Conservation (phyloP, 2,329 filamentous ascomycete genomes). For the Ceratocystis diversiconidia region DNA sequence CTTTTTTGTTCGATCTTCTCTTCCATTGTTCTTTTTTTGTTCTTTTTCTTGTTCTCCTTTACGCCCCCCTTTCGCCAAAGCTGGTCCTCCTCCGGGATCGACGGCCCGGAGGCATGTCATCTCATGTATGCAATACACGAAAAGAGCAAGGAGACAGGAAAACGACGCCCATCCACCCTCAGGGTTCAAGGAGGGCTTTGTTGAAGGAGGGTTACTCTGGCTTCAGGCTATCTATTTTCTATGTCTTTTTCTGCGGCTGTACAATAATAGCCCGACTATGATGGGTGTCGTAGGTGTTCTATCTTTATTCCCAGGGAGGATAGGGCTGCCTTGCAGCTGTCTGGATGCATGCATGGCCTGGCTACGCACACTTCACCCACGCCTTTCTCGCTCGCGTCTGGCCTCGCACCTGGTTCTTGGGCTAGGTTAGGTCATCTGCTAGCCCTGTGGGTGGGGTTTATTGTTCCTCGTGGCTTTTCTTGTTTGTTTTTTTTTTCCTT, state of each 20-base stretch:
- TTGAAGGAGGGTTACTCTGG: background rate
- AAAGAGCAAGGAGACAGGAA: background rate
- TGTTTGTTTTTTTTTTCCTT: too few species aligned
- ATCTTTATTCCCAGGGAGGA: background rate
- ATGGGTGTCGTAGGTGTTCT: background rate
- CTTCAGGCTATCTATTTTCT: background rate
- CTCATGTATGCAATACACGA: background rate
- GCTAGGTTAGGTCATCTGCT: too few species aligned
- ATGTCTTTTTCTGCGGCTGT: background rate
- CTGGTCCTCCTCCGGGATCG: background rate
- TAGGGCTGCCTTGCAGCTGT: too few species aligned
- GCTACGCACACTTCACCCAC: too few species aligned
- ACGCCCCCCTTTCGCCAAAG: background rate
- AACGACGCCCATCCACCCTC: too few species aligned
- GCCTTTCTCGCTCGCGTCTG: too few species aligned
- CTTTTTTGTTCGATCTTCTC: background rate
- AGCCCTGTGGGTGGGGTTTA: too few species aligned
- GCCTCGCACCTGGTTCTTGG: too few species aligned
- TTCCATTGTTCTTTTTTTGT: constrained; percentile 9
- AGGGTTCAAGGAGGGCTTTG: background rate
- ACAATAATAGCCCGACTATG: background rate
- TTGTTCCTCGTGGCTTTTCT: too few species aligned
- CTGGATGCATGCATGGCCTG: too few species aligned
- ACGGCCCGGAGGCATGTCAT: background rate
- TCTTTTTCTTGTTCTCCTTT: background rate